Evolutionary conservation across 140 eudicot genomes (phyloP), one percentile per base, ranked within the genome.

Genomic region (Cichorium intybus): DNA sequence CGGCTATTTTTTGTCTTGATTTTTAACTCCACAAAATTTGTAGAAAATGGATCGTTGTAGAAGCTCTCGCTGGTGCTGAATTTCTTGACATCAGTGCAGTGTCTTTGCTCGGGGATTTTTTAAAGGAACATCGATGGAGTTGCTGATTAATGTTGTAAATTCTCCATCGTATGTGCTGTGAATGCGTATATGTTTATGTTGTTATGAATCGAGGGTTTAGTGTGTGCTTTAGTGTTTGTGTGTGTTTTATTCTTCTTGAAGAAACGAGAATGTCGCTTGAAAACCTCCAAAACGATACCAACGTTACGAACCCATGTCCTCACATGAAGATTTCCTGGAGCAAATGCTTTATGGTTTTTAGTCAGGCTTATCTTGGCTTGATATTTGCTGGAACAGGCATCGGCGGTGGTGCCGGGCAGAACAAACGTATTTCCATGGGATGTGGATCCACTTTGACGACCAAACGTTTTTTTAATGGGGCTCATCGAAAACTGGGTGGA

Each of bases 401-500:
- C 45, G 62, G 54, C 4, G 46, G 54, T 9, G 46, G 58, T 16
- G 55, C 17, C 12, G 27, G 20, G 39, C 35, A 28, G 1, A 59
- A 57, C 6, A 79, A 57, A 27, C 24, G 10, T 11, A 27, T 63
- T 73, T 18, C 79, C 69, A 7, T 78, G 84, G 84, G 81, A 75
- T 1, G 64, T 28, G 6, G 69, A 77, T n/a, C 29, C 73, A 72
- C 39, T 71, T 60, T 60, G 90, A 78, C 16, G 89, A 81, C 16
- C 90, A 82, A 67, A 74, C 95, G 7, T 61, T 69, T 39, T 61
- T 73, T 37, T n/a, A n/a, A 90, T 79, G 6, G 97, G 84, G 79
- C 97, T 90, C 97, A 90, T 90, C 97, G 95, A 90, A 80, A 77
- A 90, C 27, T 90, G 97, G 6, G 95, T 86, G 0, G 97, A 86